phyloP scores from a whole-genome alignment of 1,284 basidiomycete genomes.

The Sporisorium exsertum region DNA sequence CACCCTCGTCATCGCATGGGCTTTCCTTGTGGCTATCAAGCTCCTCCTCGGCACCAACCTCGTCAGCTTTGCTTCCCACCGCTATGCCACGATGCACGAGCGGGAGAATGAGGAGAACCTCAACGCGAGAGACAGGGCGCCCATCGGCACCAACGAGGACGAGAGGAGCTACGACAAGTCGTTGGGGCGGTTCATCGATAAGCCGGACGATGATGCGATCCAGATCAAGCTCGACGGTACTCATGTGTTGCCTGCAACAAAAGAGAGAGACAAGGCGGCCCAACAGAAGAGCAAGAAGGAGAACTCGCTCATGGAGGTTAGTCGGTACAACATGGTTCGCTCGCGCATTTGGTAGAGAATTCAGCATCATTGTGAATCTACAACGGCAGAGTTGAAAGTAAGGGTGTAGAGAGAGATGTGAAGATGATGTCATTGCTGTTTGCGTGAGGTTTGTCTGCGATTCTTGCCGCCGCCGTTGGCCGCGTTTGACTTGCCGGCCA shows the following conservation, averaged over 20 bases:
- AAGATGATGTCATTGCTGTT: slow-evolving; percentile 10
- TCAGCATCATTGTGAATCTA: neutral
- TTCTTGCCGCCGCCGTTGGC: slow-evolving; percentile 11
- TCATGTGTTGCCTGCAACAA: slow-evolving; percentile 20
- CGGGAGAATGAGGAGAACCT: slow-evolving; percentile 64
- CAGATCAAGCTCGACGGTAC: slow-evolving; percentile 57
- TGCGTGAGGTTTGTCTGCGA: slow-evolving; percentile 13
- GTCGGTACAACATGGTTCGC: slow-evolving; percentile 65
- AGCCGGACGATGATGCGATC: slow-evolving; percentile 58
- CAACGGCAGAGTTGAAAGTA: neutral
- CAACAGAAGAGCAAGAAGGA: slow-evolving; percentile 29
- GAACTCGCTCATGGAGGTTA: slow-evolving; percentile 61
- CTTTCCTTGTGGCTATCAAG: slow-evolving; percentile 63
- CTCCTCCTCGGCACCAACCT: slow-evolving; percentile 64
- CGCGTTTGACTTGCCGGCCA: neutral
- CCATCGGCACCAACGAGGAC: slow-evolving; percentile 62
- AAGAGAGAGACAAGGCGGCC: slow-evolving; percentile 14
- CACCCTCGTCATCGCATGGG: slow-evolving; percentile 53
- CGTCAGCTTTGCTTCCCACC: slow-evolving; percentile 58
- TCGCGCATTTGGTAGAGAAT: slow-evolving; percentile 61
- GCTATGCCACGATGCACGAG: slow-evolving; percentile 60
- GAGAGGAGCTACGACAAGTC: slow-evolving; percentile 59
- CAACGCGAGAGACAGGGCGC: slow-evolving; percentile 58
- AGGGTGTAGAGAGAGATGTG: neutral
- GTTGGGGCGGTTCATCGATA: slow-evolving; percentile 52